A percentile compares a stretch with the other conserved stretches of the same genome.
These are phyloP conservation scores for Trichoderma sp. DNA, from an alignment of 2,329 filamentous ascomycete species.

Conservation along the genomic window DNA sequence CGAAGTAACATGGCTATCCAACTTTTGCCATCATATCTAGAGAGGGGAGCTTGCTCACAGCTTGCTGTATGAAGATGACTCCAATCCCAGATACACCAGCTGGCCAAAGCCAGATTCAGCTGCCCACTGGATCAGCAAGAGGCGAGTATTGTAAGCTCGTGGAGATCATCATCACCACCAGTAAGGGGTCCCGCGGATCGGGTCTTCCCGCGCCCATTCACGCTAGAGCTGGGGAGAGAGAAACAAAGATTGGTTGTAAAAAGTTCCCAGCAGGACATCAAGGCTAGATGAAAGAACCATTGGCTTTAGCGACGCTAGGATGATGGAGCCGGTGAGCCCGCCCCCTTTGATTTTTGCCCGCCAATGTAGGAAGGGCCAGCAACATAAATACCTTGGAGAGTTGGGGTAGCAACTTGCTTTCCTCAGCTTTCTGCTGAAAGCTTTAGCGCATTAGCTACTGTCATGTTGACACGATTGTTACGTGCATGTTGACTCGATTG, in stretches of 20 bases:
- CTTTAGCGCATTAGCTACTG: not conserved
- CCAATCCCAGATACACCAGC: not conserved
- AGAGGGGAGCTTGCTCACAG: not conserved
- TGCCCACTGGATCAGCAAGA: not conserved
- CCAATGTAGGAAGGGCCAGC: not conserved
- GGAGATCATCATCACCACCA: not conserved
- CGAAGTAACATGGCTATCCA: conserved; percentile 2
- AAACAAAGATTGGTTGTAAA: not conserved
- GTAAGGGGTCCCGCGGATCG: conserved; percentile 7
- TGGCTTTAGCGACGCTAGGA: conserved; percentile 13
- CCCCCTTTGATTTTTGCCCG: not conserved
- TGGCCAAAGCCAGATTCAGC: not conserved
- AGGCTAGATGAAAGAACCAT: not conserved
- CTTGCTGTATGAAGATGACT: not conserved
- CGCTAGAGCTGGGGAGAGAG: not conserved
- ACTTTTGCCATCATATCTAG: not conserved
- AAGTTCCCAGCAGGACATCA: not conserved
- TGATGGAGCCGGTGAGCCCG: conserved; percentile 15
- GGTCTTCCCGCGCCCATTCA: conserved; percentile 23
- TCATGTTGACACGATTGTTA: not conserved
- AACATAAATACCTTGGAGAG: not conserved
- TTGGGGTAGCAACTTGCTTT: not conserved
- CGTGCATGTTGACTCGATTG: too few species aligned
- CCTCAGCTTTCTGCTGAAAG: not conserved
- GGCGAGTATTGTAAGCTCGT: not conserved